These are phyloP conservation scores for Saitoella complicata DNA, from an alignment of 805 yeast species.

Conservation along the genomic window DNA sequence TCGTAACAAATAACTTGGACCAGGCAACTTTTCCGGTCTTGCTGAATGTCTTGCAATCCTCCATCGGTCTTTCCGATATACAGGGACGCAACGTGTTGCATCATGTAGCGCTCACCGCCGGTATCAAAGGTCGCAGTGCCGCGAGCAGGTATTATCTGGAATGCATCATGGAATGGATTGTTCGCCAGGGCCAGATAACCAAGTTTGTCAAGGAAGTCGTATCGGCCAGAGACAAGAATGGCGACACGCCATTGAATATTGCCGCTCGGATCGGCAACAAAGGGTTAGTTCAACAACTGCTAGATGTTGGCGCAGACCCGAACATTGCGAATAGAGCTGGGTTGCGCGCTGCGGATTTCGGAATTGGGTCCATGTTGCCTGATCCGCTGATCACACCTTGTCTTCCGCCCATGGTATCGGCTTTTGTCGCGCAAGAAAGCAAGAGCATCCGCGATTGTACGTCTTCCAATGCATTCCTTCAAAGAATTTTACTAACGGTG, in stretches of 20 bases:
- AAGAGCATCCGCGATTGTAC: constrained; percentile 28
- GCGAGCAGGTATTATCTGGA: constrained; percentile 63
- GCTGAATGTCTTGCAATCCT: constrained; percentile 60
- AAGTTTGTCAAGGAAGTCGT: constrained; percentile 54
- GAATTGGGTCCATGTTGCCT: constrained; percentile 28
- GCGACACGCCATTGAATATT: constrained; percentile 87
- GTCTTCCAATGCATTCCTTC: background rate
- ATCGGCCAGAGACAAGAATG: constrained; percentile 81
- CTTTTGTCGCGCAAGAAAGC: constrained; percentile 17
- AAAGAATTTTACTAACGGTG: background rate
- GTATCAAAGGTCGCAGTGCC: constrained; percentile 53
- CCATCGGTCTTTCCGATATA: constrained; percentile 46
- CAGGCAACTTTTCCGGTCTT: constrained; percentile 56
- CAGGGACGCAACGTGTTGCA: constrained; percentile 71
- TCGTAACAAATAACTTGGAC: constrained; percentile 71
- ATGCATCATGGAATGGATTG: constrained; percentile 62
- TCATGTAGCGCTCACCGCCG: constrained; percentile 69
- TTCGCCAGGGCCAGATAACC: constrained; percentile 36
- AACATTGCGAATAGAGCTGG: constrained; percentile 70
- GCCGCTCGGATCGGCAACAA: constrained; percentile 79
- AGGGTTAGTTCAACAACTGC: constrained; percentile 59
- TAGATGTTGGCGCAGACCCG: constrained; percentile 81
- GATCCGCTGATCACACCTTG: no score
- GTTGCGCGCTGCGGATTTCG: constrained; percentile 72
- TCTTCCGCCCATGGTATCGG: constrained; percentile 3